phyloP scores from a whole-genome alignment of 2,329 filamentous ascomycete genomes.

The Phyllosticta citribraziliensis region DNA sequence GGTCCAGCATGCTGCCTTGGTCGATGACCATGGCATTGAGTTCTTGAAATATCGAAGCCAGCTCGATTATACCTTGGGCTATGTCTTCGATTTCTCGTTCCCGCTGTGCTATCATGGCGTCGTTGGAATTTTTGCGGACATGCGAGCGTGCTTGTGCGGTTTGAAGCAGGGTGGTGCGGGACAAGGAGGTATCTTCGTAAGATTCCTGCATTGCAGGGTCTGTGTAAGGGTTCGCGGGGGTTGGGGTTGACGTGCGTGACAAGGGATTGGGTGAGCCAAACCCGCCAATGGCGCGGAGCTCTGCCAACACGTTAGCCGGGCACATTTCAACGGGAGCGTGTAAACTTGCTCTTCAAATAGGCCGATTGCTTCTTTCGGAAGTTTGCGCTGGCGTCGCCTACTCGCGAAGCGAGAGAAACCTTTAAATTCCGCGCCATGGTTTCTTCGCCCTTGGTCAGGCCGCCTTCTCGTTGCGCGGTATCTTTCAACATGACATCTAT shows the following conservation, averaged over 20 bases:
- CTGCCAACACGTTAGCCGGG: constrained; percentile 19
- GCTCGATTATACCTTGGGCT: constrained; percentile 92
- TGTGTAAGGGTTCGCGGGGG: constrained; percentile 55
- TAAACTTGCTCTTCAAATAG: constrained; percentile 74
- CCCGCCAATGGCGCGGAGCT: constrained; percentile 37
- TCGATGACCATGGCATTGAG: constrained; percentile 76
- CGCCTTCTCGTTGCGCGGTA: constrained; percentile 55
- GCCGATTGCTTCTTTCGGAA: constrained; percentile 97
- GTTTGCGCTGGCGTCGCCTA: constrained; percentile 82
- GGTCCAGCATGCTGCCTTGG: constrained; percentile 42
- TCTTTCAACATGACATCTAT: constrained; percentile 83
- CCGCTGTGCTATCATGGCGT: constrained; percentile 77
- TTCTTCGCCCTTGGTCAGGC: constrained; percentile 74
- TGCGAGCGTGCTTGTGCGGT: constrained; percentile 52
- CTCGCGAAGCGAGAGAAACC: constrained; percentile 74
- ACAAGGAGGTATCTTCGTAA: constrained; percentile 85
- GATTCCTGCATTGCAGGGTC: constrained; percentile 82
- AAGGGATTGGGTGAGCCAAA: constrained; percentile 41
- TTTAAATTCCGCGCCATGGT: constrained; percentile 95
- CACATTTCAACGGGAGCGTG: not conserved
- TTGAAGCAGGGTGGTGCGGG: constrained; percentile 77
- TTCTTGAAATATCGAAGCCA: constrained; percentile 94
- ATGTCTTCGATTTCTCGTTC: constrained; percentile 97
- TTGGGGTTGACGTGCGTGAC: constrained; percentile 34
- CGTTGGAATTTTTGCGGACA: constrained; percentile 52